Evolutionary conservation across 106 monocot genomes (phyloP), one percentile per base, ranked within the genome.

Genomic region (Acanthochlamys bracteata): DNA sequence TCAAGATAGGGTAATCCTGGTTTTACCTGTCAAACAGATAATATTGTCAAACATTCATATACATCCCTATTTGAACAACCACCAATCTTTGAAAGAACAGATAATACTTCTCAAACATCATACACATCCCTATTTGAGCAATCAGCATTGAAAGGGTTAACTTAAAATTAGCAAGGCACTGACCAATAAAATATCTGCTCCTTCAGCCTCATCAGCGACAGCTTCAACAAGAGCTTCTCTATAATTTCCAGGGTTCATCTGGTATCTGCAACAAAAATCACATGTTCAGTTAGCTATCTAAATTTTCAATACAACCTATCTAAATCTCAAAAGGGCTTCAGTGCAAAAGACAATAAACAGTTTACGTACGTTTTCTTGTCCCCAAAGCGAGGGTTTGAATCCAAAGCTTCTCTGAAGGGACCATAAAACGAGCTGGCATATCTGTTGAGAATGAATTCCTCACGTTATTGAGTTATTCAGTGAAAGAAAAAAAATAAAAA

Each of bases 351-450:
- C 41, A 15, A 42, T 42, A 7, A 23, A 19, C 0, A 14, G 64
- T 23, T 39, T 41, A n/a, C 74, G 41, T 80, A 98, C 96, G 96
- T 98, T 64, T 98, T 98, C 73, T 98, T 98, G 74, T 98, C 96
- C 24, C 96, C 96, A 79, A 91, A 98, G 22, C 96, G 82, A 70
- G 96, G 96, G 68, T 91, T 91, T 72, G 96, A 98, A 73, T 98
- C 96, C 59, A 98, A 75, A 53, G 96, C 96, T 85, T 98, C 96
- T 74, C 96, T 84, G 64, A 98, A 98, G 22, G 96, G 96, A 42
- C 96, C 96, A 75, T 98, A 98, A 70, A 98, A 98, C 66, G 96
- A 73, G 75, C 96, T 98, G 20, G 96, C 96, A 81, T 98, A 98
- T 69, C 96, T 98, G 74, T 69, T 55, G 0, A 63, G 0, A 63